phyloP scores from a whole-genome alignment of 108 stramenopile genomes.

The Cyclotella distinguenda region DNA sequence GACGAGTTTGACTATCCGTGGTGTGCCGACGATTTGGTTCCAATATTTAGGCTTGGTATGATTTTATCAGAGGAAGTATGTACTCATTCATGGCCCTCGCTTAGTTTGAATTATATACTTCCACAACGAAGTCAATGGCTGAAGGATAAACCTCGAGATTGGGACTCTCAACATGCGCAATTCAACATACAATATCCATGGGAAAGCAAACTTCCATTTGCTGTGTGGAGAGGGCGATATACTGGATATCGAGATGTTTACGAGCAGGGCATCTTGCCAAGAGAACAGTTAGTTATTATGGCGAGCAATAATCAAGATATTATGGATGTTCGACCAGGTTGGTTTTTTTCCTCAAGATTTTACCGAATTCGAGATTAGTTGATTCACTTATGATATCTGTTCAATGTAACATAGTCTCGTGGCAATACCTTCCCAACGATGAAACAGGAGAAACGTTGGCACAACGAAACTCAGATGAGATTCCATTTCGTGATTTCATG shows the following conservation, averaged over 20 bases:
- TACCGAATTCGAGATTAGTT: no score
- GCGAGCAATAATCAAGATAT: constrained; percentile 13
- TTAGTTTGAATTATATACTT: constrained; percentile 28
- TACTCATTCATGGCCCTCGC: constrained; percentile 26
- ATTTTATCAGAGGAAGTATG: constrained; percentile 6
- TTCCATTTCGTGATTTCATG: constrained; percentile 33
- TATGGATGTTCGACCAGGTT: constrained; percentile 31
- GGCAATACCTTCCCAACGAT: constrained; percentile 13
- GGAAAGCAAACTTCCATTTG: constrained; percentile 25
- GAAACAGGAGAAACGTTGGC: constrained; percentile 22
- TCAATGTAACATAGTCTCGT: no score
- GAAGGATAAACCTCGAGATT: constrained; percentile 15
- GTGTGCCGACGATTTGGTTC: constrained; percentile 32
- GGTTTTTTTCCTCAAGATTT: not conserved
- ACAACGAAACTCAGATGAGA: constrained; percentile 13
- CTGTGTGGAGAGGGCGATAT: constrained; percentile 38
- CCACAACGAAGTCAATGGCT: constrained; percentile 24
- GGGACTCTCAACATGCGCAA: constrained; percentile 20
- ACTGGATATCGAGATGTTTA: constrained; percentile 23
- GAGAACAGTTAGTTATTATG: constrained; percentile 16
- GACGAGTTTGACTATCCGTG: constrained; percentile 33
- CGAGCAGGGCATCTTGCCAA: constrained; percentile 12
- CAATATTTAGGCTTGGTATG: constrained; percentile 20
- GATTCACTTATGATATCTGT: no score
- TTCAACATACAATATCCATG: constrained; percentile 27